A percentile compares a stretch with the other conserved stretches of the same genome.
These are phyloP conservation scores for Rubroshorea leprosula DNA, from an alignment of 345 rosid species.

Conservation along the genomic window DNA sequence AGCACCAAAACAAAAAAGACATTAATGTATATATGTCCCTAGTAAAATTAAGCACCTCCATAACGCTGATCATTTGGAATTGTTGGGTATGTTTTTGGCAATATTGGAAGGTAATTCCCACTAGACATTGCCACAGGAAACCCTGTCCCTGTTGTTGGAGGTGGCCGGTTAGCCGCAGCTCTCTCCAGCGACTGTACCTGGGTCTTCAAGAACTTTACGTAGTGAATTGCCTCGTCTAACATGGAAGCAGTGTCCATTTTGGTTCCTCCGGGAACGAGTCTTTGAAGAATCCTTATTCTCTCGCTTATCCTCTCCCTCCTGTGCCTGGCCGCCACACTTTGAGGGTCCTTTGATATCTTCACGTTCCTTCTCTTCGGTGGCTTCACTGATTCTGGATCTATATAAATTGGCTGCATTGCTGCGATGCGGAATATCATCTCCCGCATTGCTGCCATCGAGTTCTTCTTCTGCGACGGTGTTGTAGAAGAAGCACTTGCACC, in stretches of 20 bases:
- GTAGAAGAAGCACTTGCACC: slow-evolving; percentile 13
- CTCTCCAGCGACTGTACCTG: slow-evolving; percentile 58
- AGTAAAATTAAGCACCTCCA: slow-evolving; percentile 3
- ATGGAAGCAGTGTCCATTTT: slow-evolving; percentile 80
- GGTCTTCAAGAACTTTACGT: slow-evolving; percentile 63
- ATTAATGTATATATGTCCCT: not conserved
- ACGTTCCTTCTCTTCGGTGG: slow-evolving; percentile 61
- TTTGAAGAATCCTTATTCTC: slow-evolving; percentile 56
- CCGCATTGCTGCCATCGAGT: slow-evolving; percentile 63
- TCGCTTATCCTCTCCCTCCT: slow-evolving; percentile 69
- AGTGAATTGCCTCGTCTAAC: slow-evolving; percentile 71
- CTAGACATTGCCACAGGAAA: slow-evolving; percentile 33
- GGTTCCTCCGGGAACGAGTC: slow-evolving; percentile 73
- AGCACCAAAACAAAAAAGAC: no score
- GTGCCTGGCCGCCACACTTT: slow-evolving; percentile 66
- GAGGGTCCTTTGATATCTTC: slow-evolving; percentile 68
- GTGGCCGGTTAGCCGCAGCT: slow-evolving; percentile 25
- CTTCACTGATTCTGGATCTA: slow-evolving; percentile 62
- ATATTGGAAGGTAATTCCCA: slow-evolving; percentile 26
- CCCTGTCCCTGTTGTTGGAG: slow-evolving; percentile 33
- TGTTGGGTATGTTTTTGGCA: slow-evolving; percentile 1
- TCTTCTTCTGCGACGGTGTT: slow-evolving; percentile 24
- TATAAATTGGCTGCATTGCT: slow-evolving; percentile 66
- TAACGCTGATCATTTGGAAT: slow-evolving; percentile 1
- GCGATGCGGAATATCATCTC: slow-evolving; percentile 69